Evolutionary conservation across 2,329 filamentous ascomycete genomes (phyloP).

Genomic region (Coniochaeta prunicola): DNA sequence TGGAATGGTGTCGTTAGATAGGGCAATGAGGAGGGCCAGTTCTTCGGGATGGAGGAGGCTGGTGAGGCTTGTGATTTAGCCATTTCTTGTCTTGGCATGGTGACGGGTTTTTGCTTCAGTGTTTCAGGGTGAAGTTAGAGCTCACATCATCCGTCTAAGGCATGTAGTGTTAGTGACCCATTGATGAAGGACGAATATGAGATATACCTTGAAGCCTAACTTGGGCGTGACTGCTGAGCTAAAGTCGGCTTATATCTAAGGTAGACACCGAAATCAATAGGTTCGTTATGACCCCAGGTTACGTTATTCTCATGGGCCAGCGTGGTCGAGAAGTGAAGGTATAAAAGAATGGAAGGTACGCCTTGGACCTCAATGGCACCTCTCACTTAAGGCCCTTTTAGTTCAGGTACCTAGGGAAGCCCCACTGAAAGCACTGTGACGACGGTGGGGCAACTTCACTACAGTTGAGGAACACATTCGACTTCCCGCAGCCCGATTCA

Average conservation of each 20-base stretch:
- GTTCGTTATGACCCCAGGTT: too few relatives aligned
- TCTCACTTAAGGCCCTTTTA: neutral
- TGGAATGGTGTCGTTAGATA: slow-evolving; percentile 46
- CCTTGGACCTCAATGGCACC: neutral
- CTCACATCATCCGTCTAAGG: neutral
- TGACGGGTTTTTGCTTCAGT: neutral
- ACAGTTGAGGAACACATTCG: neutral
- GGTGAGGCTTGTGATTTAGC: neutral
- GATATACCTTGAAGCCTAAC: neutral
- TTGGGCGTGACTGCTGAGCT: neutral
- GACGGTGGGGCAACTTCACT: neutral
- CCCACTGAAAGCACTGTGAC: neutral
- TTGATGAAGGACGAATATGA: neutral
- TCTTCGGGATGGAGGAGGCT: slow-evolving; percentile 32
- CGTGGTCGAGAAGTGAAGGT: neutral
- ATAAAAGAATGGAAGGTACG: neutral
- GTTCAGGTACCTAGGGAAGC: neutral
- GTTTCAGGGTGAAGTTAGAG: neutral
- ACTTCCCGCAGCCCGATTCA: neutral
- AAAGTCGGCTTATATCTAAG: too few relatives aligned
- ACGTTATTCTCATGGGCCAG: too few relatives aligned
- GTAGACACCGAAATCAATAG: too few relatives aligned
- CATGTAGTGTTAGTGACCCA: neutral
- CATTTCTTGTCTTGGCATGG: neutral
- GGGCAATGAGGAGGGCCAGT: slow-evolving; percentile 47